These are phyloP conservation scores for Typha latifolia DNA, from an alignment of 176 grass and related monocot species.

Conservation along the genomic window DNA sequence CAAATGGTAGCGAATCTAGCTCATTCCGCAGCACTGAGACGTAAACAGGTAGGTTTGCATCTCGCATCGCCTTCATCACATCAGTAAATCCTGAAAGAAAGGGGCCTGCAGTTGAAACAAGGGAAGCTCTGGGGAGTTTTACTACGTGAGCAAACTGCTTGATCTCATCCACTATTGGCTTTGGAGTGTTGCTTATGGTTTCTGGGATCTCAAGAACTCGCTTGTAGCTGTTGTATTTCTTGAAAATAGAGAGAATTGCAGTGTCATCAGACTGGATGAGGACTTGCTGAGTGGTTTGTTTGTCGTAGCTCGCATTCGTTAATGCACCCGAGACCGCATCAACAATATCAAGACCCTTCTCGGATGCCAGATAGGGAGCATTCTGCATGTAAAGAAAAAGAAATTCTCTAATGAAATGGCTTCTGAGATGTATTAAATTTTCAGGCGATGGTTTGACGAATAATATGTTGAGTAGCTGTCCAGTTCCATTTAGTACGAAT, in stretches of 20 bases:
- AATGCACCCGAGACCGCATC: slow-evolving; percentile 51
- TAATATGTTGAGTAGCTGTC: no score
- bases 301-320: slow-evolving; percentile 62
- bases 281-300: slow-evolving; percentile 42
- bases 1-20: slow-evolving; percentile 62
- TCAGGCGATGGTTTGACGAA: no score
- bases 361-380: slow-evolving; percentile 60
- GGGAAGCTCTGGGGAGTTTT: slow-evolving; percentile 33
- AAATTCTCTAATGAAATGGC: not conserved
- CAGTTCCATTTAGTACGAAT: no score
- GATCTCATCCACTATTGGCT: slow-evolving; percentile 47
- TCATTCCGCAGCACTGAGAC: slow-evolving; percentile 73
- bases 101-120: slow-evolving; percentile 37
- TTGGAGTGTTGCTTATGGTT: slow-evolving; percentile 38
- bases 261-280: slow-evolving; percentile 72
- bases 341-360: slow-evolving; percentile 58
- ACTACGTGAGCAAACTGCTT: slow-evolving; percentile 42
- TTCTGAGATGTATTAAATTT: not conserved
- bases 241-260: slow-evolving; percentile 54
- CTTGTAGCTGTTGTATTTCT: slow-evolving; percentile 36
- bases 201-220: slow-evolving; percentile 42
- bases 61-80: slow-evolving; percentile 31
- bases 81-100: slow-evolving; percentile 60
- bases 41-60: slow-evolving; percentile 50
- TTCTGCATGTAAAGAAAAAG: slow-evolving; percentile 25